Evolutionary conservation across 805 yeast species (phyloP), one percentile per base, ranked within the genome.

Genomic region (Cephaloascus albidus): DNA sequence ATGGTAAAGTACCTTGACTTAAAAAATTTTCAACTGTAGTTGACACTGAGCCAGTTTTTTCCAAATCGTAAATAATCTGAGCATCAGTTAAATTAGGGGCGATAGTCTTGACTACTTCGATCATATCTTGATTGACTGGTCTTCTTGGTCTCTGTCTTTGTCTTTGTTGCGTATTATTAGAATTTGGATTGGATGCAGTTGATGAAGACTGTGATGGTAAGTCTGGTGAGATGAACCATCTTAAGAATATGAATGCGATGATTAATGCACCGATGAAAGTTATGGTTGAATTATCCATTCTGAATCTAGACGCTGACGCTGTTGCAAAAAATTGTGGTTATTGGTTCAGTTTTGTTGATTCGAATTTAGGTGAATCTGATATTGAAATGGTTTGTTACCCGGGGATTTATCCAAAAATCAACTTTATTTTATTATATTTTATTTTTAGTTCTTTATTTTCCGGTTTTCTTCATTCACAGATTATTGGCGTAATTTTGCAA

Each of bases 61-160:
- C 78, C 44, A 93, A 70, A 54, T 84, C 95, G 44, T 69, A 67
- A 44, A 79, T 68, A 44, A 93, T 86, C 53, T 85, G 94, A 5
- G 74, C 84, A 3, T 61, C 70, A 1, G 84, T 68, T 26, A 85
- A 61, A 17, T 68, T 66, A 3, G 97, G 96, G 0, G 88, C 95
- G 40, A 90, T 67, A 33, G 87, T 78, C 48, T 78, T 84, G 2
- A 90, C 96, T 0, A 85, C 80, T 45, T 83, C 93, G 35, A 90
- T 69, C 97, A 90, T 90, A 41, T 74, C 75, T 4, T 65, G 66
- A 3, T 81, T 78, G 18, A 82, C 79, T 12, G 56, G 62, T 41
- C 85, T 70, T 36, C 70, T 63, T 35, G 41, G 40, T 35, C 45
- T 42, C 32, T 20, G 41, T 36, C 35, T 37, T 44, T 40, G 47